Conservation (phyloP, 352 stramenopile genomes). For the Globisporangium polare region DNA sequence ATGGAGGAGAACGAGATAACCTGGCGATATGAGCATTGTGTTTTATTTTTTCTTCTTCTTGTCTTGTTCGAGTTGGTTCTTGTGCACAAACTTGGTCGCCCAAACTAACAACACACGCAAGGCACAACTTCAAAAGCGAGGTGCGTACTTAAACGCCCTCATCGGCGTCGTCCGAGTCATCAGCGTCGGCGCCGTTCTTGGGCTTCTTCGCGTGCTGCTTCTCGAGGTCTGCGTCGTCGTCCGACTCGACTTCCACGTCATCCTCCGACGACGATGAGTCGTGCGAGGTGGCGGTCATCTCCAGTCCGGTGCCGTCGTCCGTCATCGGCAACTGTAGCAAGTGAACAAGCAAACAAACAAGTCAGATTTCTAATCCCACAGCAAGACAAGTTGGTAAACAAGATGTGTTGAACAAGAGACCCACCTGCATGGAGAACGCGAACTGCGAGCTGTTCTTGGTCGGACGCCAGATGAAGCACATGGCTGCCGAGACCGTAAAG, state of each 20-base stretch:
- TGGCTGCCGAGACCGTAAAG: constrained; percentile 85
- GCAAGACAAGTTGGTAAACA: neutral
- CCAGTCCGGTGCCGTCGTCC: constrained; percentile 50
- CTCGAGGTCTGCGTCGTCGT: constrained; percentile 60
- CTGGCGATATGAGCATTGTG: neutral
- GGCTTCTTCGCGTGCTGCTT: constrained; percentile 30
- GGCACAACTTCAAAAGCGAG: neutral
- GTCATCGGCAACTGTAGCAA: constrained; percentile 59
- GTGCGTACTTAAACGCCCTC: constrained; percentile 15
- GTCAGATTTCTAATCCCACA: neutral
- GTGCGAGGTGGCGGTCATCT: constrained; percentile 55
- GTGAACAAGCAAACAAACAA: neutral
- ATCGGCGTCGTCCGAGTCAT: constrained; percentile 46
- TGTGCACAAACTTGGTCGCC: neutral
- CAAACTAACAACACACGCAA: neutral
- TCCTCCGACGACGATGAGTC: constrained; percentile 51
- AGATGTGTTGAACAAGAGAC: constrained; percentile 3
- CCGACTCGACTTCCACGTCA: constrained; percentile 61
- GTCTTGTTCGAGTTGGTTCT: neutral
- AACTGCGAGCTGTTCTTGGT: constrained; percentile 84
- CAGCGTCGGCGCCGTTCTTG: constrained; percentile 29
- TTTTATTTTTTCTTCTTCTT: neutral
- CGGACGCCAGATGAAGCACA: constrained; percentile 89
- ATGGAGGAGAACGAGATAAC: neutral
- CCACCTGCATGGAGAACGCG: constrained; percentile 81